Base-by-base conservation (phyloP, 768 basidiomycete species). In the Lactarius hengduanensis region DNA sequence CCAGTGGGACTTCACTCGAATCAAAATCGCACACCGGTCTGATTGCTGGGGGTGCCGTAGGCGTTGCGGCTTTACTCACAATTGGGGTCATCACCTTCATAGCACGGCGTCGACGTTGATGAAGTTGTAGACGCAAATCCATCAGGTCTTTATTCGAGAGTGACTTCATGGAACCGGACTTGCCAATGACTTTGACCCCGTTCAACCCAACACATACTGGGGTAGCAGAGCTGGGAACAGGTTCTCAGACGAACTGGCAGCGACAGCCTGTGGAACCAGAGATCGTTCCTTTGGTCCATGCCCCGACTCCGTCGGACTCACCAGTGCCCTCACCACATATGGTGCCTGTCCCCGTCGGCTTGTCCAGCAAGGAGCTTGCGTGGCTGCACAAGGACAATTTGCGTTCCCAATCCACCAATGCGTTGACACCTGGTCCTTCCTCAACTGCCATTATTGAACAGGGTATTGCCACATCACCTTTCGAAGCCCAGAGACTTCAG, bases 31-130 rank as follows among this genome's bases (percentile, higher is more conserved):
- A 62, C 55, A 34, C 63, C 1, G 66, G 67, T 5, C 57, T 63
- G 20, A 65, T 72, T 40, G 64, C 57, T 7, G 71, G 71, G 8
- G 68, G 60, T 3, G 32, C 66, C n/a, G 16, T 67, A 6, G 72
- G n/a, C n/a, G 59, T 70, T 41, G 64, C 41, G 4, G 50, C 32
- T 13, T 3, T 64, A 2, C 15, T 67, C 13, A 4, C 11, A 30
- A 61, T 56, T 5, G 60, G 47, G 1, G 63, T 32, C 50, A 2
- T 30, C n/a, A 22, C 11, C 59, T 56, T 57, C 18, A 10, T 62
- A 5, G 45, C 63, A 36, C 36, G 11, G 3, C 11, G 36, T 38
- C 36, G 13, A n/a, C n/a, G 50, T 36, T 13, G 36, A 38, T 59
- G 69, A 13, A 62, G 62, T 38, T 62, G 15, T 7, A 40, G n/a